Conservation (phyloP, 768 basidiomycete species). For the Kondoa malvinella region DNA sequence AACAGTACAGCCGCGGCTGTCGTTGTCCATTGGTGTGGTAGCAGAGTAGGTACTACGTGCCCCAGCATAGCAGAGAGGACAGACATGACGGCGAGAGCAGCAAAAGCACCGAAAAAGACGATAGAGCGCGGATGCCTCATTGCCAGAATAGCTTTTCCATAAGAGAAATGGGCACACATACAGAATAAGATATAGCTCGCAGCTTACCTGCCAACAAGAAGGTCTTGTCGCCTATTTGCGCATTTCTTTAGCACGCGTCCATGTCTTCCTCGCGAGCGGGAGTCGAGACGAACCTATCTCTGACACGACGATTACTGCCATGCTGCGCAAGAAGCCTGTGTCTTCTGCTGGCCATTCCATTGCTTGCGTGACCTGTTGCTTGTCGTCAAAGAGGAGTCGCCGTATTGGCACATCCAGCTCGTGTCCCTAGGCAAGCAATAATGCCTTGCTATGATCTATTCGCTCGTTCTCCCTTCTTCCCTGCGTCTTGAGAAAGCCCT, state of each 20-base stretch:
- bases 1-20: slow-evolving; percentile 63
- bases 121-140: slow-evolving; percentile 66
- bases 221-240: slow-evolving; percentile 93
- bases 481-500: no score
- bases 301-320: slow-evolving; percentile 11
- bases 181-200: background rate
- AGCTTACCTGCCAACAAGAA: slow-evolving; percentile 41
- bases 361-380: no score
- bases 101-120: slow-evolving; percentile 77
- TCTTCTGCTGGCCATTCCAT: background rate
- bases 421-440: no score
- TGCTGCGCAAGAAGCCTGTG: background rate
- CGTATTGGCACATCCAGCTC: no score
- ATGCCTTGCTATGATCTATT: no score
- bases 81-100: slow-evolving; percentile 80
- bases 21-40: slow-evolving; percentile 56
- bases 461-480: no score
- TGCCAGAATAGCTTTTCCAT: slow-evolving; percentile 52
- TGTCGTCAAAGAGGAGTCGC: no score
- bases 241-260: slow-evolving; percentile 34
- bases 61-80: slow-evolving; percentile 86
- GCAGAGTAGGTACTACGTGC: slow-evolving; percentile 64
- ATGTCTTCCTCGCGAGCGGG: no score
- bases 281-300: no score
- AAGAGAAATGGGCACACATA: background rate